Conservation (phyloP, 345 rosid genomes). For the Populus pruinosa region DNA sequence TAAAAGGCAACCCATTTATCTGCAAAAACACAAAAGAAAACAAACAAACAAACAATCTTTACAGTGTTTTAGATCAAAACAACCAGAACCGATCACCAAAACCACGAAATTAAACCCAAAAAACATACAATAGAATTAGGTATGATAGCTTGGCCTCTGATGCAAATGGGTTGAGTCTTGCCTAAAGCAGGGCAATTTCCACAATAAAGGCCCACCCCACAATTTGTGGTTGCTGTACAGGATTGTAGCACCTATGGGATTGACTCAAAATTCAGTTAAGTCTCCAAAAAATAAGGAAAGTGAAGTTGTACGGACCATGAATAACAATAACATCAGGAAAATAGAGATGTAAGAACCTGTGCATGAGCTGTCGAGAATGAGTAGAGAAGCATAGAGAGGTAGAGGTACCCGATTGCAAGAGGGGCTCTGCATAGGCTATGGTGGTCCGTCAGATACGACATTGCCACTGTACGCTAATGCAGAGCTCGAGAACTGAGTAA, state of each 20-base stretch:
- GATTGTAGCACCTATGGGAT: slow-evolving; percentile 58
- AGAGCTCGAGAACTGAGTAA: slow-evolving; percentile 35
- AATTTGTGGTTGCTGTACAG: slow-evolving; percentile 62
- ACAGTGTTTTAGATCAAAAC: slow-evolving; percentile 3
- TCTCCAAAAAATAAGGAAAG: slow-evolving; percentile 5
- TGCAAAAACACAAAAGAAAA: slow-evolving; percentile 18
- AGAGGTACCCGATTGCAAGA: slow-evolving; percentile 21
- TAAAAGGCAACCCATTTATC: slow-evolving; percentile 82
- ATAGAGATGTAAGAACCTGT: slow-evolving; percentile 41
- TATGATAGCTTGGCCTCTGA: slow-evolving; percentile 76
- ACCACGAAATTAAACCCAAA: background rate
- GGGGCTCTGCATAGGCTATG: slow-evolving; percentile 48
- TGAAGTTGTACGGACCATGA: slow-evolving; percentile 22
- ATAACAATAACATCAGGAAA: background rate
- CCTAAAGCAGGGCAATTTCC: slow-evolving; percentile 81
- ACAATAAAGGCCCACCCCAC: slow-evolving; percentile 75
- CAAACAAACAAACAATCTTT: background rate
- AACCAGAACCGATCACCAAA: background rate
- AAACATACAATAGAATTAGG: slow-evolving; percentile 70
- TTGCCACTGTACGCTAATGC: slow-evolving; percentile 34
- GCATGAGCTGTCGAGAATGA: slow-evolving; percentile 22
- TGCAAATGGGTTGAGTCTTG: slow-evolving; percentile 68
- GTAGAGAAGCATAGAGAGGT: slow-evolving; percentile 35
- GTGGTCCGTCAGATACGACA: slow-evolving; percentile 47
- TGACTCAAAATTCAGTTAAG: slow-evolving; percentile 22